These are phyloP conservation scores for Trichoderma afroharzianum DNA, from an alignment of 2,329 filamentous ascomycete species.

Conservation along the genomic window DNA sequence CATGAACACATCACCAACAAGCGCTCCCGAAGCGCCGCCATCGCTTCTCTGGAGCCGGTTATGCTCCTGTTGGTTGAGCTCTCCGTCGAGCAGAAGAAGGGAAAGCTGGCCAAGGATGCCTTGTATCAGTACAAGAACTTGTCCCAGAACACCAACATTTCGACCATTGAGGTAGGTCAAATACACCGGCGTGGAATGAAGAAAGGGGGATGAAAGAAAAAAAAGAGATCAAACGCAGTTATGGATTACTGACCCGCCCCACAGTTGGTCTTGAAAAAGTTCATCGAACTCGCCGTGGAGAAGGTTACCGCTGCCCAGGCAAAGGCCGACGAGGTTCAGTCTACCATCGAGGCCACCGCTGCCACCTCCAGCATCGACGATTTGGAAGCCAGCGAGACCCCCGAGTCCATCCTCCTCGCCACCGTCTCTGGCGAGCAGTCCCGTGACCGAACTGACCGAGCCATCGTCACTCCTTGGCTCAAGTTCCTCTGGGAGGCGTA, in stretches of 20 bases:
- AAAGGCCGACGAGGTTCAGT: constrained; percentile 94
- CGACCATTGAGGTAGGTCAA: constrained; percentile 78
- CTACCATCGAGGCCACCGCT: constrained; percentile 69
- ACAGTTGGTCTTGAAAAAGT: constrained; percentile 88
- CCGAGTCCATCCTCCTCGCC: constrained; percentile 94
- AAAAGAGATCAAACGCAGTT: background rate
- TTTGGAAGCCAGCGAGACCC: constrained; percentile 93
- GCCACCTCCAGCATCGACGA: constrained; percentile 76
- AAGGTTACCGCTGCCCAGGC: constrained; percentile 95
- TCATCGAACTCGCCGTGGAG: constrained; percentile 93
- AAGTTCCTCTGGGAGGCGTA: constrained; percentile 99
- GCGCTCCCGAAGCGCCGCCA: constrained; percentile 94
- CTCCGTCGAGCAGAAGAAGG: constrained; percentile 95
- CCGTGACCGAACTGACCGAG: constrained; percentile 92
- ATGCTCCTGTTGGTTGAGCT: constrained; percentile 98
- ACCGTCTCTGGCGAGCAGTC: constrained; percentile 98
- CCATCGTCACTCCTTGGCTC: constrained; percentile 97
- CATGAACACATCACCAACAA: constrained; percentile 99
- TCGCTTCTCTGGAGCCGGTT: constrained; percentile 92
- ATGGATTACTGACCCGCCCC: constrained; percentile 19
- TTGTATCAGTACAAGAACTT: constrained; percentile 99
- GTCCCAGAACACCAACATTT: constrained; percentile 97
- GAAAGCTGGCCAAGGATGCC: constrained; percentile 97
- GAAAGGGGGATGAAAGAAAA: background rate
- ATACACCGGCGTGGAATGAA: background rate